Evolutionary conservation across 495 filamentous ascomycete genomes (phyloP).

Genomic region (Filosporella fistucella): DNA sequence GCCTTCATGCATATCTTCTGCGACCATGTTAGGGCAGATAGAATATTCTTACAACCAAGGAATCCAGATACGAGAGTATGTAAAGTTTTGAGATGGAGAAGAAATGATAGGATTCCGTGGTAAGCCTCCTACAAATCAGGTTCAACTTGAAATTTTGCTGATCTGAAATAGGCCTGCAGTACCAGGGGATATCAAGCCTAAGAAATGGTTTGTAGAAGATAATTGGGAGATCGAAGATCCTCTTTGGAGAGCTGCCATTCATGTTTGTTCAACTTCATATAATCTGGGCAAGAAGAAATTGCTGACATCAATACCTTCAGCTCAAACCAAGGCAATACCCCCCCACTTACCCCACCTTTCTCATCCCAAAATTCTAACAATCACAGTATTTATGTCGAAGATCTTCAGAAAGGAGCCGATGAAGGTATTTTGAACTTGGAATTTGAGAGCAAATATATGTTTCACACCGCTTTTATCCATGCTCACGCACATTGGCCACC

Average conservation of each 20-base stretch:
- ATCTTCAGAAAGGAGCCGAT: slow-evolving; percentile 1
- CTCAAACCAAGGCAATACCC: too few relatives aligned
- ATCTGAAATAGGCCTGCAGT: too few relatives aligned
- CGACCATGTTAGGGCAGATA: slow-evolving; percentile 8
- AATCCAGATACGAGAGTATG: slow-evolving; percentile 7
- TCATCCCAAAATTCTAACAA: too few relatives aligned
- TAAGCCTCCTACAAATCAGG: background rate
- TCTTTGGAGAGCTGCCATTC: slow-evolving; percentile 5
- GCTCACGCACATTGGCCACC: slow-evolving; percentile 12
- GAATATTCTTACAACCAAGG: slow-evolving; percentile 8
- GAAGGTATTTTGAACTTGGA: slow-evolving; percentile 8
- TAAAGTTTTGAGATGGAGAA: slow-evolving; percentile 11
- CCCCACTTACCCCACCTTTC: too few relatives aligned
- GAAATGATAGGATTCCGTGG: slow-evolving; percentile 5
- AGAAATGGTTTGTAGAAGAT: slow-evolving; percentile 8
- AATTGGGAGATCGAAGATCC: slow-evolving; percentile 9
- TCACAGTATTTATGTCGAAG: slow-evolving; percentile 13
- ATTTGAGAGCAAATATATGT: slow-evolving; percentile 12
- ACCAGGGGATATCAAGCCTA: background rate
- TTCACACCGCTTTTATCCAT: slow-evolving; percentile 13
- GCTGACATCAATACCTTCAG: too few relatives aligned
- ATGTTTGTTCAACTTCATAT: background rate
- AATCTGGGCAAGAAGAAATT: too few relatives aligned
- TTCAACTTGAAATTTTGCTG: too few relatives aligned
- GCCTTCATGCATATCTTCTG: slow-evolving; percentile 11